phyloP scores from a whole-genome alignment of 805 yeast genomes.

The Peterozyma xylosa region DNA sequence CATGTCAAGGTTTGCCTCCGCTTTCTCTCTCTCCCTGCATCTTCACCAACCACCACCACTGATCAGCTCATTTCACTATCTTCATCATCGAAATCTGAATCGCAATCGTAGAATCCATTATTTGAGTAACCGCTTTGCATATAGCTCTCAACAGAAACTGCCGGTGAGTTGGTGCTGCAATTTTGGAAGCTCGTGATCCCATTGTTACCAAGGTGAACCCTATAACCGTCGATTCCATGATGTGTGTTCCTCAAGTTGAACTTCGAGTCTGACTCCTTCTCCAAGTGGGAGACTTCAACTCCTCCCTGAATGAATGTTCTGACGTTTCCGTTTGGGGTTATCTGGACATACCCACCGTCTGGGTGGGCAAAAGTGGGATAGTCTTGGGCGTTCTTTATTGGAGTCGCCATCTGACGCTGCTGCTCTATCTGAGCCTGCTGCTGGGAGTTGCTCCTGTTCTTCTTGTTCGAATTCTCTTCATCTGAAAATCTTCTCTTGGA shows the following conservation, averaged over 20 bases:
- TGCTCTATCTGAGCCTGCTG: background rate
- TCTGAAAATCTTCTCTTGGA: constrained; percentile 30
- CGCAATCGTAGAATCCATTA: constrained; percentile 14
- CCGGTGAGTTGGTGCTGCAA: constrained; percentile 16
- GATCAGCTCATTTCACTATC: background rate
- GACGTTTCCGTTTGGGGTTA: constrained; percentile 58
- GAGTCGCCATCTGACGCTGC: constrained; percentile 10
- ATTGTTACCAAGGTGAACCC: constrained; percentile 18
- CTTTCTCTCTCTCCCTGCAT: background rate
- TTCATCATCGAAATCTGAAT: constrained; percentile 16
- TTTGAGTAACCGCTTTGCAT: constrained; percentile 22
- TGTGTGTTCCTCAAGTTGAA: constrained; percentile 22
- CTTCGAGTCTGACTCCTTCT: constrained; percentile 22
- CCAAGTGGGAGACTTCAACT: constrained; percentile 38
- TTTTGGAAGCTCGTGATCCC: background rate
- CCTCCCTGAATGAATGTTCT: constrained; percentile 36
- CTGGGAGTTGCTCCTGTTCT: constrained; percentile 8
- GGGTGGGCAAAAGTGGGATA: constrained; percentile 56
- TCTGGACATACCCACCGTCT: constrained; percentile 53
- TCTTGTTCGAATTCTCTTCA: constrained; percentile 21
- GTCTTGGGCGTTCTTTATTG: constrained; percentile 26
- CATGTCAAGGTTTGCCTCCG: background rate
- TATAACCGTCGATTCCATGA: constrained; percentile 30
- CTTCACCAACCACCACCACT: background rate
- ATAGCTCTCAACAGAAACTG: constrained; percentile 24